A percentile compares a stretch with the other conserved stretches of the same genome.
Conservation (phyloP, 2,329 filamentous ascomycete species). For the Fusarium oxysporum region DNA sequence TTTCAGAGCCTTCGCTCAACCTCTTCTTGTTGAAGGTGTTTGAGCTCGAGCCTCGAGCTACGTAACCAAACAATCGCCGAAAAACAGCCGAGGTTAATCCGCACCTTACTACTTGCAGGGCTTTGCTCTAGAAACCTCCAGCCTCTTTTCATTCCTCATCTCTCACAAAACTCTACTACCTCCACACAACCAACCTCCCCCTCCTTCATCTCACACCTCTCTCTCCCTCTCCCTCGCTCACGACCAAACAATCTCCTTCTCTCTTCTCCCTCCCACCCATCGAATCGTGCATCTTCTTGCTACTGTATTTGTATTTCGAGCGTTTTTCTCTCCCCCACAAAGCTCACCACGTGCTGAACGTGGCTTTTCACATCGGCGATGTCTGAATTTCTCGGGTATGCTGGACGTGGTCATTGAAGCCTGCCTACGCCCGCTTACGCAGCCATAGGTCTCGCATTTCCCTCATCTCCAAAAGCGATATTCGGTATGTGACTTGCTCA, state of each 20-base stretch:
- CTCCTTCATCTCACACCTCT: constrained; percentile 32
- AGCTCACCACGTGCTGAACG: constrained; percentile 57
- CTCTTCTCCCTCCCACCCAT: constrained; percentile 20
- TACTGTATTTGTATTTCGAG: constrained; percentile 38
- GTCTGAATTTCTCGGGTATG: constrained; percentile 72
- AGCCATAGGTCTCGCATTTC: constrained; percentile 85
- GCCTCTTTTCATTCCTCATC: constrained; percentile 46
- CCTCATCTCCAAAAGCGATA: constrained; percentile 96
- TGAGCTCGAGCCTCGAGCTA: not conserved
- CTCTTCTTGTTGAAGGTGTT: not conserved
- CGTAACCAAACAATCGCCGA: constrained; percentile 37
- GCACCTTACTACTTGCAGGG: constrained; percentile 39
- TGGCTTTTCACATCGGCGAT: constrained; percentile 55
- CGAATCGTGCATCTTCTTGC: constrained; percentile 33
- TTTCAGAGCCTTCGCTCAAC: not conserved
- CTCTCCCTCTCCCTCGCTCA: constrained; percentile 6
- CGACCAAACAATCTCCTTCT: constrained; percentile 20
- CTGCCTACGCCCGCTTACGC: constrained; percentile 50
- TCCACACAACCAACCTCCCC: constrained; percentile 46
- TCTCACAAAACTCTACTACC: constrained; percentile 50
- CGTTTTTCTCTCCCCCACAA: constrained; percentile 26
- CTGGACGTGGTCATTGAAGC: constrained; percentile 43
- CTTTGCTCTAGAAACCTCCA: constrained; percentile 43
- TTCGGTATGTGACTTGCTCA: constrained; percentile 73
- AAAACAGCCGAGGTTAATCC: constrained; percentile 42